Evolutionary conservation across 495 filamentous ascomycete species (phyloP).

Genomic region (Aspergillus panamensis): DNA sequence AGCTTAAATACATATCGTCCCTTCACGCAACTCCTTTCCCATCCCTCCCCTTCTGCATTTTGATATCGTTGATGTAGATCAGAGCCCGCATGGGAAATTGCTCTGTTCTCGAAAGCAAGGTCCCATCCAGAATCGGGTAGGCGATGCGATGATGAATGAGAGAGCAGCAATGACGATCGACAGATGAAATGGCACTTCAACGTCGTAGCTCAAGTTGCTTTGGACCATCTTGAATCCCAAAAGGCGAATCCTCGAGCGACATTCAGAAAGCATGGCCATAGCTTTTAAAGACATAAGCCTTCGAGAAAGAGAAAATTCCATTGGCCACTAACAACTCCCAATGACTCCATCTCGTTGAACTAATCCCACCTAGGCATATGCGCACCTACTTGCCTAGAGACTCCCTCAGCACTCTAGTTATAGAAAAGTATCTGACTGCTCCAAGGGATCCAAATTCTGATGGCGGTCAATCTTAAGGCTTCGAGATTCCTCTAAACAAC

Average conservation of each 20-base stretch:
- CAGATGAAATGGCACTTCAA: neutral
- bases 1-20: neutral
- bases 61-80: slow-evolving; percentile 10
- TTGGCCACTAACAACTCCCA: neutral
- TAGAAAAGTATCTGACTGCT: no score
- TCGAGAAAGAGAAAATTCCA: neutral
- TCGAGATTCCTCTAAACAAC: no score
- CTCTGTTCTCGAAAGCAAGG: neutral
- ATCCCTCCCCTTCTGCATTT: neutral
- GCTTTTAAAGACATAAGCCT: neutral
- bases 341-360: neutral
- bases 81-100: slow-evolving; percentile 5
- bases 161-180: neutral
- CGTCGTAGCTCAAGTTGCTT: neutral
- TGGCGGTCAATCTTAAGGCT: no score
- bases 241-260: neutral
- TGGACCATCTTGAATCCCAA: neutral
- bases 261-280: neutral
- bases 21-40: neutral
- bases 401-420: no score
- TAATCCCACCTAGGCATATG: neutral
- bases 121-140: neutral
- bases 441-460: no score
- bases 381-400: neutral
- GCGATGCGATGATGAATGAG: neutral